phyloP scores from a whole-genome alignment of 441 rosid species.

The Isatis lusitanica region DNA sequence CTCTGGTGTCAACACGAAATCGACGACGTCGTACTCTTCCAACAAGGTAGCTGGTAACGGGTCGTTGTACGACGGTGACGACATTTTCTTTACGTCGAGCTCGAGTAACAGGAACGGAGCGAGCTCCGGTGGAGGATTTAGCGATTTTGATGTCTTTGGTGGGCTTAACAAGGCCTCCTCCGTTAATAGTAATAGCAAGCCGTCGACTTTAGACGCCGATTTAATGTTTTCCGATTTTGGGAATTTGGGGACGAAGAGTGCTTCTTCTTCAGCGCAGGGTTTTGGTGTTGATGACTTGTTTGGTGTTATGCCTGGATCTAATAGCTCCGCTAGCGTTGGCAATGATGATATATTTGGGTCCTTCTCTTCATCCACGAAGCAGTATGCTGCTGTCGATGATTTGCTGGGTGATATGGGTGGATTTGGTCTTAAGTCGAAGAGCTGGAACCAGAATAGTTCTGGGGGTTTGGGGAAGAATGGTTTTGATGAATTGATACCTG shows the following conservation, averaged over 20 bases:
- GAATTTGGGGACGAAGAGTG: constrained; percentile 27
- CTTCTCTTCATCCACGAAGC: constrained; percentile 45
- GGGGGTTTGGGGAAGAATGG: constrained; percentile 34
- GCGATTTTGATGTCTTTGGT: constrained; percentile 50
- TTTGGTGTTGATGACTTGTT: constrained; percentile 56
- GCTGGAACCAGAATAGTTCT: constrained; percentile 37
- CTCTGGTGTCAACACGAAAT: constrained; percentile 24
- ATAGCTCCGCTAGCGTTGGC: constrained; percentile 33
- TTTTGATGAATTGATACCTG: constrained; percentile 71
- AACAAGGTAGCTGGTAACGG: constrained; percentile 39
- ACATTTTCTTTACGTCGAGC: constrained; percentile 33
- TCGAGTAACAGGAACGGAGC: constrained; percentile 21
- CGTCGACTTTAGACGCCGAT: constrained; percentile 47
- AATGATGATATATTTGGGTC: constrained; percentile 52
- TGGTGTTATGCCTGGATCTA: constrained; percentile 48
- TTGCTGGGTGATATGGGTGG: constrained; percentile 57
- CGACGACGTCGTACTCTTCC: constrained; percentile 38
- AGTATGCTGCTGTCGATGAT: constrained; percentile 45
- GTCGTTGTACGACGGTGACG: constrained; percentile 37
- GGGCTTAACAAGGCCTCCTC: constrained; percentile 42
- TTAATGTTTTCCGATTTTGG: constrained; percentile 46
- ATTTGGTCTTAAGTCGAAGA: constrained; percentile 35
- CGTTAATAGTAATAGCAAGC: not conserved
- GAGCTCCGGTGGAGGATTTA: constrained; percentile 40
- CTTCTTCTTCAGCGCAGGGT: constrained; percentile 27